Base-by-base conservation (phyloP, 108 stramenopile genomes). In the Discostella pseudostelligera region DNA sequence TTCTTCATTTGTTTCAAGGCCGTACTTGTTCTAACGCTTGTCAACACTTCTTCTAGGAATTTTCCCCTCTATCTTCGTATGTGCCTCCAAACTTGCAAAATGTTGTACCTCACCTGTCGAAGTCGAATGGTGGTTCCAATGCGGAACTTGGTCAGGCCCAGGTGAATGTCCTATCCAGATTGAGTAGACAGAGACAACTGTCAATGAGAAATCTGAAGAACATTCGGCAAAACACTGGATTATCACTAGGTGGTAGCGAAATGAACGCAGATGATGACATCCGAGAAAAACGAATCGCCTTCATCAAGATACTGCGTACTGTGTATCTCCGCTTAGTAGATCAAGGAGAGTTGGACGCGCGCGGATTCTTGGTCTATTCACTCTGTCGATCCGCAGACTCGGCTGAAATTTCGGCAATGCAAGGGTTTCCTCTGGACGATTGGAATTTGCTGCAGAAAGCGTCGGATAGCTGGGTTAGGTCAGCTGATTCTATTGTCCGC, bases 311-410 rank as follows among this genome's bases (percentile, higher is more conserved):
- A 1, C 32, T 82, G 16, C 66, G 78, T 14, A 11, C 48, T 29
- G 69, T 60, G 9, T 82, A 82, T 63, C 39, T 44, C 26, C 14
- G 25, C 19, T 66, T 77, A 21, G 51, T 79, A 17, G 72, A 78
- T 22, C 19, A 29, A 21, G 79, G 79, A 8, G 76, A 78, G 45
- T 44, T 83, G 16, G 67, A 67, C 8, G 50, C 59, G 10, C 65
- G 71, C 10, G 55, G 62, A 11, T 73, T 80, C 59, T 28, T 80
- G 7, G 62, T 26, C 24, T 49, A 77, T 39, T 39, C 53, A 13
- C 71, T 80, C 13, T 43, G 45, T 47, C 51, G 57, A n/a, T 56
- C 53, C n/a, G 10, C 81, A 4, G 74, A 79, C 14, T 76, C 49
- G 28, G 58, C 78, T 0, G 21, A 39, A 11, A 69, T 79, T 39